These are phyloP conservation scores for Polychaeton citri DNA, from an alignment of 2,329 filamentous ascomycete species.

Conservation along the genomic window DNA sequence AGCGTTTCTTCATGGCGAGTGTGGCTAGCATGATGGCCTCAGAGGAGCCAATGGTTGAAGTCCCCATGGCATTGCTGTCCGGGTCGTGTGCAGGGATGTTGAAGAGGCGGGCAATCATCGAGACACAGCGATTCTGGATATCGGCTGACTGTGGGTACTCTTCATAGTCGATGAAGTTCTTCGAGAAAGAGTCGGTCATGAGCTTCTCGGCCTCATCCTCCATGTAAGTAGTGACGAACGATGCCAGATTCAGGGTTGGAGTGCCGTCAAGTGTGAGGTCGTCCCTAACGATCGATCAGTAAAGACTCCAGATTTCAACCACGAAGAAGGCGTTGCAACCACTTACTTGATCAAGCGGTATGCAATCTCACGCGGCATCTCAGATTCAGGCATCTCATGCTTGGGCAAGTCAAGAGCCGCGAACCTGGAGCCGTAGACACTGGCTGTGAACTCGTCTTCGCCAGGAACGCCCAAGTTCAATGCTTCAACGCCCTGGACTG, in stretches of 20 bases:
- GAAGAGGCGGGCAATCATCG: constrained; percentile 70
- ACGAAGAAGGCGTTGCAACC: not conserved
- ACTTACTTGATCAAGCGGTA: constrained; percentile 77
- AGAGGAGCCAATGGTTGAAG: constrained; percentile 76
- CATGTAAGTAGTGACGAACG: constrained; percentile 95
- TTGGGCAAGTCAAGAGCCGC: constrained; percentile 68
- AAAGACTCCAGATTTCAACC: too few species aligned
- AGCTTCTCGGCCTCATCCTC: constrained; percentile 93
- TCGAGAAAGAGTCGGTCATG: constrained; percentile 83
- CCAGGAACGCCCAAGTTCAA: constrained; percentile 30
- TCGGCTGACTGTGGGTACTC: constrained; percentile 38
- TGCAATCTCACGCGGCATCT: constrained; percentile 88
- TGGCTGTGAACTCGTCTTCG: constrained; percentile 53
- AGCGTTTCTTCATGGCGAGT: constrained; percentile 88
- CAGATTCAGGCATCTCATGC: constrained; percentile 72
- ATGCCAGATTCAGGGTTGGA: constrained; percentile 76
- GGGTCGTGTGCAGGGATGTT: constrained; percentile 51
- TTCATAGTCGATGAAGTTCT: constrained; percentile 61
- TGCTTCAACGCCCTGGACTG: constrained; percentile 33
- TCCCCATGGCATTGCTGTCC: constrained; percentile 60
- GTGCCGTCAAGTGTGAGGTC: constrained; percentile 85
- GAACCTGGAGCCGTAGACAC: constrained; percentile 78
- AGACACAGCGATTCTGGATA: constrained; percentile 70
- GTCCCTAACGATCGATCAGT: constrained; percentile 48
- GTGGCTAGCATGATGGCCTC: constrained; percentile 76